Conservation (phyloP, 176 grass and related monocot genomes). For the Chloris gayana region DNA sequence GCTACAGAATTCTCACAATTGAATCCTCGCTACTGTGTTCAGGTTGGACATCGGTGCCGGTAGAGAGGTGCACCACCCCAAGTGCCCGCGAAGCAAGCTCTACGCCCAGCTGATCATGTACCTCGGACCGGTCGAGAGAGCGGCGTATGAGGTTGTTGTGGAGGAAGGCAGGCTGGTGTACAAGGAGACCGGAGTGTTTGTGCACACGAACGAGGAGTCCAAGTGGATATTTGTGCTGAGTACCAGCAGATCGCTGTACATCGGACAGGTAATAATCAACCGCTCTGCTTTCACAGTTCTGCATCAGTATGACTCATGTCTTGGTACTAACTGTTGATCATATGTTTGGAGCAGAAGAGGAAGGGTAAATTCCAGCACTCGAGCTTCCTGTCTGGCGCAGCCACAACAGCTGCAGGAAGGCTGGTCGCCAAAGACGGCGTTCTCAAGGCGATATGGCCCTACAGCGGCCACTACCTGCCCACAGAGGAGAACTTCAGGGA, state of each 20-base stretch:
- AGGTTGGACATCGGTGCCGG: constrained; percentile 84
- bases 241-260: constrained; percentile 74
- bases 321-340: constrained; percentile 23
- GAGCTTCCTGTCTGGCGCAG: constrained; percentile 84
- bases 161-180: constrained; percentile 70
- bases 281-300: neutral
- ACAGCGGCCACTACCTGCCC: constrained; percentile 94
- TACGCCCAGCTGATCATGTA: constrained; percentile 75
- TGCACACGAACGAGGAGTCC: constrained; percentile 71
- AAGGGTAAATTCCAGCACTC: constrained; percentile 99
- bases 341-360: constrained; percentile 69
- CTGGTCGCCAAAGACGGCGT: constrained; percentile 74
- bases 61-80: constrained; percentile 58
- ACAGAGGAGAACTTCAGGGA: constrained; percentile 94
- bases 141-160: constrained; percentile 68
- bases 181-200: constrained; percentile 40
- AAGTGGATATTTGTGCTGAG: constrained; percentile 99
- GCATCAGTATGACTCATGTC: neutral
- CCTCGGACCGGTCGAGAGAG: constrained; percentile 83
- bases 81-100: constrained; percentile 80
- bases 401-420: constrained; percentile 87
- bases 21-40: neutral
- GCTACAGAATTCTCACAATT: neutral
- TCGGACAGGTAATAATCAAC: constrained; percentile 62
- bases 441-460: constrained; percentile 97